A percentile compares a stretch with the other conserved stretches of the same genome.
Evolutionary conservation across 495 filamentous ascomycete genomes (phyloP).

Genomic region (Penicillium atrosanguineum): DNA sequence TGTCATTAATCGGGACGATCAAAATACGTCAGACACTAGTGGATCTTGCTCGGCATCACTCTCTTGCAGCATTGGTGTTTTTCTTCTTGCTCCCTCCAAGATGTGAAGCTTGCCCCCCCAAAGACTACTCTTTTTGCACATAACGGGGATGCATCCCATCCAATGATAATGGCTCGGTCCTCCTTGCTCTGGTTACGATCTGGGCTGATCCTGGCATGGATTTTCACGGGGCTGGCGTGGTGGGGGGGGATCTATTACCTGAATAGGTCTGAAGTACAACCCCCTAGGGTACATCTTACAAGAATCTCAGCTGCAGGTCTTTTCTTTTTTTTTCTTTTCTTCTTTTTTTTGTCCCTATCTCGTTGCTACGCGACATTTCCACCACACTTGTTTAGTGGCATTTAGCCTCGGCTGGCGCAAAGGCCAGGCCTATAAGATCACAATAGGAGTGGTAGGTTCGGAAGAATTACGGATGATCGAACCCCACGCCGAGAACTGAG

Average conservation of each 20-base stretch:
- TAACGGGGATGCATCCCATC: slow-evolving; percentile 8
- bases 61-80: neutral
- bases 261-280: neutral
- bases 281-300: too few species aligned
- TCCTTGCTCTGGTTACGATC: slow-evolving; percentile 13
- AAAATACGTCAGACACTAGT: slow-evolving; percentile 26
- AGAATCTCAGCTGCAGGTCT: neutral
- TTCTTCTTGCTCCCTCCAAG: neutral
- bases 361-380: slow-evolving; percentile 8
- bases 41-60: neutral
- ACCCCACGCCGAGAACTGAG: slow-evolving; percentile 8
- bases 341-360: neutral
- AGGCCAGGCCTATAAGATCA: slow-evolving; percentile 12
- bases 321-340: neutral
- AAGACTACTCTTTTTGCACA: slow-evolving; percentile 5
- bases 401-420: slow-evolving; percentile 8
- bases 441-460: slow-evolving; percentile 9
- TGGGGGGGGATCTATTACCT: neutral
- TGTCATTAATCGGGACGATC: slow-evolving; percentile 23
- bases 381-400: neutral
- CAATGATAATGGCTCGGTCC: slow-evolving; percentile 12
- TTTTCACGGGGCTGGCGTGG: neutral
- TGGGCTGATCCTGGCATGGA: slow-evolving; percentile 13
- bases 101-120: neutral
- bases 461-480: slow-evolving; percentile 24